phyloP scores from a whole-genome alignment of 495 filamentous ascomycete species.

The Letharia lupina region DNA sequence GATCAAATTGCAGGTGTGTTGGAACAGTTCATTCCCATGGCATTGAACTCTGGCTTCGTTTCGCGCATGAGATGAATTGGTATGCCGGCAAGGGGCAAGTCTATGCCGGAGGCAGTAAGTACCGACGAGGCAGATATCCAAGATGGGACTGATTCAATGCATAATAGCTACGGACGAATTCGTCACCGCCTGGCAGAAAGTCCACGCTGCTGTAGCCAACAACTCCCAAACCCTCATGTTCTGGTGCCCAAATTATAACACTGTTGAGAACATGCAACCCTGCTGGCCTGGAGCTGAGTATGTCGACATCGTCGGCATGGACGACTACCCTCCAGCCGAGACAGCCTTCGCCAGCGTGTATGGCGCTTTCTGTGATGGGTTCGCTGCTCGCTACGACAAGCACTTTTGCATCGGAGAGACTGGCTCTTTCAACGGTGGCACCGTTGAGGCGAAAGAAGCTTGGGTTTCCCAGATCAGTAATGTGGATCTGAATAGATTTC shows the following conservation, averaged over 20 bases:
- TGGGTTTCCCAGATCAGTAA: neutral
- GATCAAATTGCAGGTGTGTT: neutral
- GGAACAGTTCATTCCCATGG: conserved; percentile 1
- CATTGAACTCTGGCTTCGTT: conserved; percentile 18
- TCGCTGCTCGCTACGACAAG: neutral
- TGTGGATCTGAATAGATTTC: neutral
- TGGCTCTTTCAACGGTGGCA: neutral
- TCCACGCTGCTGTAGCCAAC: neutral
- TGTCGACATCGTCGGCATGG: conserved; percentile 21
- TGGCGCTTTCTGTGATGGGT: neutral
- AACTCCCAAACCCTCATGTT: neutral
- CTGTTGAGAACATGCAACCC: neutral
- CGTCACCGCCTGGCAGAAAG: neutral
- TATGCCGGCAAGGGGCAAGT: conserved; percentile 9
- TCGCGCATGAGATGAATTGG: conserved; percentile 22
- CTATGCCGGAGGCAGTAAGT: conserved; percentile 9
- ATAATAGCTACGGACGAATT: neutral
- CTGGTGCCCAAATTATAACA: conserved; percentile 10
- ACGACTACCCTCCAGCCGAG: conserved; percentile 12
- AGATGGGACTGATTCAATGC: neutral
- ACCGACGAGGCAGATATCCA: neutral
- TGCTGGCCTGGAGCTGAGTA: conserved; percentile 11
- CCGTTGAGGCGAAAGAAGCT: neutral
- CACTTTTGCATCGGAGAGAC: neutral
- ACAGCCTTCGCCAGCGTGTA: conserved; percentile 1